Conservation (phyloP, 139 green algal species). For the Chlamydomonas eustigma region DNA sequence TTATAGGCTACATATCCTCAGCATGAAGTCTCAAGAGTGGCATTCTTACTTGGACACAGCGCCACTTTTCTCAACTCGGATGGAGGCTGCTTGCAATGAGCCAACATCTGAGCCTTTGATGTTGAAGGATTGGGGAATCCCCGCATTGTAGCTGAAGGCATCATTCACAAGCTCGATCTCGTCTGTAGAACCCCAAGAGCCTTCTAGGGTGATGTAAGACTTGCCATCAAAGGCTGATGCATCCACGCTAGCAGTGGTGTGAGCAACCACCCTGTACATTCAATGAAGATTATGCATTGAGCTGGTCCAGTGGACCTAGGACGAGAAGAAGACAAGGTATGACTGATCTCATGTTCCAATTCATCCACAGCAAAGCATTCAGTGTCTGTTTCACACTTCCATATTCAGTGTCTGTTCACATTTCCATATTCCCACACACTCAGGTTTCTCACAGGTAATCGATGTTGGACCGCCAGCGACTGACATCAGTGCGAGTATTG, state of each 20-base stretch:
- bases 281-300: too few relatives aligned
- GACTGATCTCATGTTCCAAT: too few relatives aligned
- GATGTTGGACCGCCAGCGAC: not conserved
- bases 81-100: not conserved
- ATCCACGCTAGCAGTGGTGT: not conserved
- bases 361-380: too few relatives aligned
- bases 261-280: not conserved
- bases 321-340: too few relatives aligned
- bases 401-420: too few relatives aligned
- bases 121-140: not conserved
- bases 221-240: slow-evolving; percentile 9
- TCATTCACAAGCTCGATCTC: slow-evolving; percentile 16
- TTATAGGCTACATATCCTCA: too few relatives aligned
- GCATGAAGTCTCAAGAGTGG: too few relatives aligned
- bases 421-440: not conserved
- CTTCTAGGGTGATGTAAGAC: slow-evolving; percentile 5
- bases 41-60: too few relatives aligned
- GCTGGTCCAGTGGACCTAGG: too few relatives aligned
- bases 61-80: not conserved
- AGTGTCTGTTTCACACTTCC: too few relatives aligned
- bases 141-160: not conserved
- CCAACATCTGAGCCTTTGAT: slow-evolving; percentile 9
- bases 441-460: not conserved
- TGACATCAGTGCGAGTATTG: not conserved
- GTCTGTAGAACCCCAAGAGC: not conserved